Conservation (phyloP, 306 rosid genomes). For the Castanopsis chinensis region DNA sequence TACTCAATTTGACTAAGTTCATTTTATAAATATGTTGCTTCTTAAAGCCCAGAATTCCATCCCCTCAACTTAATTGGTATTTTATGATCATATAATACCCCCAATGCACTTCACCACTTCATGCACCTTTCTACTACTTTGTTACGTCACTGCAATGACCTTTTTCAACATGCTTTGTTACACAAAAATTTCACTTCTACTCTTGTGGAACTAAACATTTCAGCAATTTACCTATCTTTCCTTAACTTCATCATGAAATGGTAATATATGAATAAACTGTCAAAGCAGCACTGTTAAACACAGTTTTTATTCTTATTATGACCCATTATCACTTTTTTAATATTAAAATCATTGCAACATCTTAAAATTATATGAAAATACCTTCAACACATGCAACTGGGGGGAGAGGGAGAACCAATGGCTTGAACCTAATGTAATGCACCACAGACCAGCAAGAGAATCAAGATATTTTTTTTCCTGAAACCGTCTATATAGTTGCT, state of each 20-base stretch:
- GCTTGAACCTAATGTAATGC: slow-evolving; percentile 60
- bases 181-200: neutral
- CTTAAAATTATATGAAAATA: neutral
- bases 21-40: no score
- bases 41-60: no score
- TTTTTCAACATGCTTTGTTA: neutral
- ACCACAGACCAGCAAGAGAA: slow-evolving; percentile 93
- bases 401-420: neutral
- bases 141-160: neutral
- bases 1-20: no score
- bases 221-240: slow-evolving; percentile 1
- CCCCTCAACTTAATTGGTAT: no score
- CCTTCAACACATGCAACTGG: neutral
- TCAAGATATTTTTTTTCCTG: slow-evolving; percentile 97
- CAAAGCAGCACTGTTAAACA: neutral
- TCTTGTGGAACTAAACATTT: neutral
- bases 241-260: neutral
- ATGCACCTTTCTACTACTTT: neutral
- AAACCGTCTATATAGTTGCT: slow-evolving; percentile 27
- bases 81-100: neutral
- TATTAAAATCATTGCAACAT: slow-evolving; percentile 1
- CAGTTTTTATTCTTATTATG: neutral
- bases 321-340: neutral
- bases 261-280: neutral
- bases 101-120: neutral